Conservation (phyloP, 768 basidiomycete species). For the Sutorius australiensis region DNA sequence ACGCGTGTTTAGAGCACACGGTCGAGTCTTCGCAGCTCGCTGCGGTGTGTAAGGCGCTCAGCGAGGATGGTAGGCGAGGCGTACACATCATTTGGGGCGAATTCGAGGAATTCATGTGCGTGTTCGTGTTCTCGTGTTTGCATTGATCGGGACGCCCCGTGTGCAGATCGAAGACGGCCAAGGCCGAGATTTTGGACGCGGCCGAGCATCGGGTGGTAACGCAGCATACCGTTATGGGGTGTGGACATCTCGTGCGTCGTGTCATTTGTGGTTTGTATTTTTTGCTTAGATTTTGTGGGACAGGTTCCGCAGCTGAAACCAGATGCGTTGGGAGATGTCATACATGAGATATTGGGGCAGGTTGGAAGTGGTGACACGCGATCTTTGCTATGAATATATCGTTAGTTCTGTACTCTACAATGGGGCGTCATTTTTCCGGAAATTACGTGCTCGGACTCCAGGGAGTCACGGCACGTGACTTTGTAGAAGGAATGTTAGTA, state of each 20-base stretch:
- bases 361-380: too few species aligned
- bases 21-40: constrained; percentile 23
- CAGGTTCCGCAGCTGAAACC: constrained; percentile 31
- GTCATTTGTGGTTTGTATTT: background rate
- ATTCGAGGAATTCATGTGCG: constrained; percentile 29
- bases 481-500: too few species aligned
- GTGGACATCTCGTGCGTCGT: constrained; percentile 29
- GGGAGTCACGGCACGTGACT: too few species aligned
- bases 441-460: too few species aligned
- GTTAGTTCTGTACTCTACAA: too few species aligned
- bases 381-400: too few species aligned
- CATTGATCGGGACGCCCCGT: background rate
- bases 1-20: constrained; percentile 25
- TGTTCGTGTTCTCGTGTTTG: background rate
- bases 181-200: constrained; percentile 28
- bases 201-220: constrained; percentile 19
- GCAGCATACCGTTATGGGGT: constrained; percentile 21
- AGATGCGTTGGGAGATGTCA: constrained; percentile 22
- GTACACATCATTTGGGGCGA: constrained; percentile 32
- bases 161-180: constrained; percentile 24
- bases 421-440: too few species aligned
- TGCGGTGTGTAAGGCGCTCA: constrained; percentile 14
- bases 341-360: constrained; percentile 22
- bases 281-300: background rate
- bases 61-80: constrained; percentile 8